Conservation (phyloP, 2,329 filamentous ascomycete genomes). For the Sphaceloma murrayae region DNA sequence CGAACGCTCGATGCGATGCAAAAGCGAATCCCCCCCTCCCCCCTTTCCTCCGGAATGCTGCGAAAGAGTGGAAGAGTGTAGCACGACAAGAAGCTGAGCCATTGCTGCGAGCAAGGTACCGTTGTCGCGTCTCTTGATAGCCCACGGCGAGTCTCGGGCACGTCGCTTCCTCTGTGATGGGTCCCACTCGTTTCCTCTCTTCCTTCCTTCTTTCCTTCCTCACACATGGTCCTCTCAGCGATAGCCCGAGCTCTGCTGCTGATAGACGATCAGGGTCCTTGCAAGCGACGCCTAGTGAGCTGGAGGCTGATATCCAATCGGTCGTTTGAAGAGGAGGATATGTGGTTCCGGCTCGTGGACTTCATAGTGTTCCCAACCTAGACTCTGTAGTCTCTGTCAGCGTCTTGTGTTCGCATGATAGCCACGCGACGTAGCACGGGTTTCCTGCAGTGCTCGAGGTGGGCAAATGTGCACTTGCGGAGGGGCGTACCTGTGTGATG, state of each 20-base stretch:
- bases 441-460: neutral
- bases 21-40: too few species aligned
- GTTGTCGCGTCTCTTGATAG: too few species aligned
- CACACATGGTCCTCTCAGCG: too few species aligned
- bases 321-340: constrained; percentile 95
- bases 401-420: neutral
- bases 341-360: constrained; percentile 98
- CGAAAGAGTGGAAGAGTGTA: too few species aligned
- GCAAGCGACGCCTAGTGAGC: constrained; percentile 19
- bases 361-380: constrained; percentile 99
- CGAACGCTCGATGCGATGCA: constrained; percentile 12
- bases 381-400: constrained; percentile 53
- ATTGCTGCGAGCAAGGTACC: too few species aligned
- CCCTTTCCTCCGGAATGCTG: too few species aligned
- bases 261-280: neutral
- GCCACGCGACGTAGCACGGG: too few species aligned
- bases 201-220: too few species aligned
- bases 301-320: constrained; percentile 77
- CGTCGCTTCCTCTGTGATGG: too few species aligned
- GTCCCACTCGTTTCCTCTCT: too few species aligned
- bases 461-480: neutral
- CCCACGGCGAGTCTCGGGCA: too few species aligned
- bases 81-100: too few species aligned
- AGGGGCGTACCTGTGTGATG: constrained; percentile 72
- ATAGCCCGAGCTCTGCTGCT: neutral